phyloP scores from a whole-genome alignment of 2,329 filamentous ascomycete species.

The Aspergillus latus region DNA sequence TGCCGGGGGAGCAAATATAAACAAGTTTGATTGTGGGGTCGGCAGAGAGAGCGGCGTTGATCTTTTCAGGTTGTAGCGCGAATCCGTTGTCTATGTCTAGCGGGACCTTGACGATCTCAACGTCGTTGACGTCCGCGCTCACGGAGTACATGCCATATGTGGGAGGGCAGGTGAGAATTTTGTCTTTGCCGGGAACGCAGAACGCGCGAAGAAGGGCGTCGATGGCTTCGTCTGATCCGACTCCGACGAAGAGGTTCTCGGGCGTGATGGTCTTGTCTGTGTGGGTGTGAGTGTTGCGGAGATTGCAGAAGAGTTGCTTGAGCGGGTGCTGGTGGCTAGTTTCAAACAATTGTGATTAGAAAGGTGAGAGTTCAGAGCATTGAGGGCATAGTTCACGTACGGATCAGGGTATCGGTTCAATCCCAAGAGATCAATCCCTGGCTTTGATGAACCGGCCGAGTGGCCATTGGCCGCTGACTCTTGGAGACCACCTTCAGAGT shows the following conservation, averaged over 20 bases:
- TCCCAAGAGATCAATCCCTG: slow-evolving; percentile 72
- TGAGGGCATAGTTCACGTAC: slow-evolving; percentile 31
- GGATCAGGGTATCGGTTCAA: slow-evolving; percentile 96
- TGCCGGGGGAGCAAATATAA: slow-evolving; percentile 93
- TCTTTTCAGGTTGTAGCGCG: slow-evolving; percentile 67
- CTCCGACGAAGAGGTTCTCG: slow-evolving; percentile 87
- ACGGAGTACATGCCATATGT: slow-evolving; percentile 99
- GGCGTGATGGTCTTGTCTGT: slow-evolving; percentile 71
- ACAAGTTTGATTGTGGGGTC: slow-evolving; percentile 75
- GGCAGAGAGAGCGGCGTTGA: slow-evolving; percentile 64
- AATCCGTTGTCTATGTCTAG: slow-evolving; percentile 72
- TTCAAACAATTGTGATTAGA: background rate
- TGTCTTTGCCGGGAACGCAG: slow-evolving; percentile 81
- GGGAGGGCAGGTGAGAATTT: slow-evolving; percentile 90
- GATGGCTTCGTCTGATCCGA: slow-evolving; percentile 95
- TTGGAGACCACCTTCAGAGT: slow-evolving; percentile 49
- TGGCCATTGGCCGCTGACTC: slow-evolving; percentile 43
- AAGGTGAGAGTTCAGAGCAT: background rate
- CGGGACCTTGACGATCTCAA: slow-evolving; percentile 80
- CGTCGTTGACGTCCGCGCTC: slow-evolving; percentile 89
- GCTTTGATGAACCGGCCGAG: slow-evolving; percentile 43
- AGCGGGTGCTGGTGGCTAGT: slow-evolving; percentile 76
- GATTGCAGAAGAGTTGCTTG: slow-evolving; percentile 80
- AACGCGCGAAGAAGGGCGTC: slow-evolving; percentile 92
- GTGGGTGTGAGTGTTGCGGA: slow-evolving; percentile 81